Evolutionary conservation across 495 filamentous ascomycete genomes (phyloP), one percentile per base, ranked within the genome.

Genomic region (Aspergillus sparsus): DNA sequence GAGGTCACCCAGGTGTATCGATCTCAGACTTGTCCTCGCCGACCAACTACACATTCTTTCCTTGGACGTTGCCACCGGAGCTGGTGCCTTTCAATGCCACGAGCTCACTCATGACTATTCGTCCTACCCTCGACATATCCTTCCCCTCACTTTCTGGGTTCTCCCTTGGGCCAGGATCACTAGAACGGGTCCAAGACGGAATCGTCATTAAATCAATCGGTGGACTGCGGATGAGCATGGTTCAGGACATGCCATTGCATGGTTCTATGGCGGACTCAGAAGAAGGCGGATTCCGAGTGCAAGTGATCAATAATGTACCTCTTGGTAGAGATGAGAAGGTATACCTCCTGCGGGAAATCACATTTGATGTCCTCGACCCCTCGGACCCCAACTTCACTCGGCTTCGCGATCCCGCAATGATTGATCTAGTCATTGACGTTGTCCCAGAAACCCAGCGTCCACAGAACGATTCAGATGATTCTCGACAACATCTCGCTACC

Each of bases 291-390:
- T 95, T 84, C 74, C 80, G 90, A 59, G 82, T 95, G 21, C 89
- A 85, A 56, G 87, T 87, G 44, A 83, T 98, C 71, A 89, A 89
- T 46, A 89, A 89, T 66, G 81, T 95, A 32, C 80, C 88, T 0
- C 76, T 98, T 2, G 94, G 94, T 8, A 88, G 90, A 58, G 92
- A 97, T 65, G 94, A 98, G 75, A 91, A 87, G 67, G 84, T 97
- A 55, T 90, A 91, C 67, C 78, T 98, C 57, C 78, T 85, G n/a
- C 82, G 88, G 27, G 85, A 92, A 36, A 82, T 90, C 37, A 82
- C 95, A 51, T 85, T 86, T 60, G 86, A 88, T 52, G 83, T 92
- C 58, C 68, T 88, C 51, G 82, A 85, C 68, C 83, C 84, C 3
- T 82, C 83, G 41, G 94, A 97, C 74, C 89, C 91, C 11, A 83